Conservation (phyloP, 2,329 filamentous ascomycete species). For the Onygena corvina region DNA sequence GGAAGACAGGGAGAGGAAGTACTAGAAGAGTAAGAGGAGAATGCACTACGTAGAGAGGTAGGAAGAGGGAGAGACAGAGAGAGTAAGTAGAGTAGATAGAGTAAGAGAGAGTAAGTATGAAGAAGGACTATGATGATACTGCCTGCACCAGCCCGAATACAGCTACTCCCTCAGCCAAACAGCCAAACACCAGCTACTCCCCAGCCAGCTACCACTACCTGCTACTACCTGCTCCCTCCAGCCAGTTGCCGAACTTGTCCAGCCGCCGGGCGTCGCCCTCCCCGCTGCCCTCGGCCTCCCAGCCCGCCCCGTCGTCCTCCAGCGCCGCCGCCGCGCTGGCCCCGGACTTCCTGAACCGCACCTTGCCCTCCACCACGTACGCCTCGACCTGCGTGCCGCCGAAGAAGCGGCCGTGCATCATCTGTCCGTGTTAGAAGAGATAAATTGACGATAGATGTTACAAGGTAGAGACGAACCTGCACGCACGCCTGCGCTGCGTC, state of each 20-base stretch:
- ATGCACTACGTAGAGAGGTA: too few relatives aligned
- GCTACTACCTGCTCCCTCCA: conserved; percentile 21
- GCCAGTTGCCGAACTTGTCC: conserved; percentile 40
- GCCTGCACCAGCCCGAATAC: too few relatives aligned
- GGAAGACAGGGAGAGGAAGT: too few relatives aligned
- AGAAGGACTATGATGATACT: too few relatives aligned
- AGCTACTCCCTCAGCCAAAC: too few relatives aligned
- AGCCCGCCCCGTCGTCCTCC: conserved; percentile 38
- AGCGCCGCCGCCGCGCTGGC: conserved; percentile 30
- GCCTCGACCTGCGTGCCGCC: conserved; percentile 60
- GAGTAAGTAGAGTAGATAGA: background rate
- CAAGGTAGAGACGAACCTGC: conserved; percentile 27
- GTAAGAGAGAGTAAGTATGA: background rate
- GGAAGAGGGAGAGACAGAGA: conserved; percentile 13
- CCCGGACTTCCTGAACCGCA: conserved; percentile 59
- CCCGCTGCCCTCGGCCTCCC: conserved; percentile 27
- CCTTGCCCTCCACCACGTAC: conserved; percentile 55
- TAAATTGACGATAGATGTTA: background rate
- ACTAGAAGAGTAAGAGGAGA: too few relatives aligned
- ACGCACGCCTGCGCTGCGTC: conserved; percentile 63
- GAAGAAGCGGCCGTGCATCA: conserved; percentile 73
- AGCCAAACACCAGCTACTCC: too few relatives aligned
- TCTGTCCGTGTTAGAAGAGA: conserved; percentile 20
- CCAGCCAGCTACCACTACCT: too few relatives aligned
- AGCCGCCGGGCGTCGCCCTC: conserved; percentile 36